A percentile compares a stretch with the other conserved stretches of the same genome.
Conservation (phyloP, 768 basidiomycete genomes). For the Agaricus bisporus region DNA sequence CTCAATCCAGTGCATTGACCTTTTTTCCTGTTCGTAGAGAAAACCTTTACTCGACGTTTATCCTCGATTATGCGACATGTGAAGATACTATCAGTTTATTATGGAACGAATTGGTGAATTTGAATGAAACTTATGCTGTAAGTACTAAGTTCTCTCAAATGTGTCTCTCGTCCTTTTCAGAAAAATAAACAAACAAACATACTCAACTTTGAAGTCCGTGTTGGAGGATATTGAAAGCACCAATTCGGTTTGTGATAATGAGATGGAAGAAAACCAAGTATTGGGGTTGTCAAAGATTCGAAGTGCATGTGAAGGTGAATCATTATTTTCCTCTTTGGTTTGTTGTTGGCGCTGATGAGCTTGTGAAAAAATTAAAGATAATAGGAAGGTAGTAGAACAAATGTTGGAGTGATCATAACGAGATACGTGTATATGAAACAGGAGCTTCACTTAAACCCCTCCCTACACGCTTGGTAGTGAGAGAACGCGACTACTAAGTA, state of each 20-base stretch:
- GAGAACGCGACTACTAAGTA: too few species aligned
- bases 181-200: too few species aligned
- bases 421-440: background rate
- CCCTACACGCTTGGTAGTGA: too few species aligned
- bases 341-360: background rate
- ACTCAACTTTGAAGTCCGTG: too few species aligned
- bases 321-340: background rate
- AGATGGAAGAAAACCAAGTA: slow-evolving; percentile 1
- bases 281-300: slow-evolving; percentile 4
- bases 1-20: too few species aligned
- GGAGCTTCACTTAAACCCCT: too few species aligned
- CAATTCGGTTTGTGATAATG: background rate
- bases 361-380: background rate
- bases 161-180: too few species aligned
- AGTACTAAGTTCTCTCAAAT: too few species aligned
- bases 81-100: slow-evolving; percentile 2
- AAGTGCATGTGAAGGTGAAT: slow-evolving; percentile 7
- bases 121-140: slow-evolving; percentile 1
- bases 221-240: background rate
- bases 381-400: background rate
- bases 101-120: background rate
- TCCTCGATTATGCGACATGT: slow-evolving; percentile 1
- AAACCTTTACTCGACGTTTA: background rate
- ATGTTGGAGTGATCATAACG: background rate
- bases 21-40: too few species aligned